phyloP scores from a whole-genome alignment of 495 filamentous ascomycete genomes.

The Bryoglossum gracile region DNA sequence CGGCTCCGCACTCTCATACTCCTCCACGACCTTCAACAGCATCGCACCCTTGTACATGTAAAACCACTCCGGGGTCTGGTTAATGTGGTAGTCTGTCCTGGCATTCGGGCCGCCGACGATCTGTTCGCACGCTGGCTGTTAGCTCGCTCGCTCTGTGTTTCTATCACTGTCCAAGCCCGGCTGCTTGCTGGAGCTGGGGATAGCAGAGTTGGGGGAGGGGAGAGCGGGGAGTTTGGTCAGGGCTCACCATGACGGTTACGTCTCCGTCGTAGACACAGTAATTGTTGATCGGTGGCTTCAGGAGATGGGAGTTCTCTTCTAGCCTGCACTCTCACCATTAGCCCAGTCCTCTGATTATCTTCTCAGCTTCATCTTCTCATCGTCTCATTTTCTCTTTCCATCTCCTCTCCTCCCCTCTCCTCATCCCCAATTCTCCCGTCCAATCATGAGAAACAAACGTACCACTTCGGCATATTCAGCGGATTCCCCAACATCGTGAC shows the following conservation, averaged over 20 bases:
- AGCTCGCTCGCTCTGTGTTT: no score
- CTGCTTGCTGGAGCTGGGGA: neutral
- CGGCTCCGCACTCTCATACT: conserved; percentile 20
- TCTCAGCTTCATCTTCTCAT: no score
- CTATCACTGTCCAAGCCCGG: no score
- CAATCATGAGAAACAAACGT: no score
- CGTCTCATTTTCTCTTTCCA: no score
- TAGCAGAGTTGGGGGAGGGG: neutral
- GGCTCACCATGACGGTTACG: conserved; percentile 76
- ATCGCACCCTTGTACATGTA: conserved; percentile 91
- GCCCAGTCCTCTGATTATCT: no score
- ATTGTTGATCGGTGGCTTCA: conserved; percentile 95
- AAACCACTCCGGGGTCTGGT: conserved; percentile 94
- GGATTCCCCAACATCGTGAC: no score
- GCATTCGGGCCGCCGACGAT: conserved; percentile 96
- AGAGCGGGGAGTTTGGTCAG: no score
- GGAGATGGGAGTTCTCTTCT: conserved; percentile 81
- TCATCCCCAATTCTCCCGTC: no score
- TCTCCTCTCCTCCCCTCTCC: no score
- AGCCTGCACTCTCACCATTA: no score
- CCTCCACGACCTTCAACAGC: conserved; percentile 84
- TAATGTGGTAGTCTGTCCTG: conserved; percentile 97
- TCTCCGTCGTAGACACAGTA: conserved; percentile 86
- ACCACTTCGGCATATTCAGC: no score
- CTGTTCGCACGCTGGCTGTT: conserved; percentile 30